Evolutionary conservation across 768 basidiomycete species (phyloP).

Genomic region (Pisolithus microcarpus): DNA sequence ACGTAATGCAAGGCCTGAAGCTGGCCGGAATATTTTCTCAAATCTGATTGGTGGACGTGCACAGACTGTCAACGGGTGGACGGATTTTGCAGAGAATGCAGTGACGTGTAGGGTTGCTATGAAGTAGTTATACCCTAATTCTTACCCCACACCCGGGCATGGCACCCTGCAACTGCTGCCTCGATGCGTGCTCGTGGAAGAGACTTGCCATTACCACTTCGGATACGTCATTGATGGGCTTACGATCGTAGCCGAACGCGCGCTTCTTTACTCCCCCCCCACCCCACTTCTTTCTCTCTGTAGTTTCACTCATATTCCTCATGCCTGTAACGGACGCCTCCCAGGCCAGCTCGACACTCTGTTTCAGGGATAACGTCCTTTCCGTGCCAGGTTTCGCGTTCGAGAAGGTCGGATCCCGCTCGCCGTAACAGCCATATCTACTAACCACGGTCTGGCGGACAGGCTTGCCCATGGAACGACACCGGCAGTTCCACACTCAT

Average conservation of each 20-base stretch:
- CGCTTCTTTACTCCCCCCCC: neutral
- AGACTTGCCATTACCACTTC: neutral
- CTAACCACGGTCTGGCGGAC: conserved; percentile 1
- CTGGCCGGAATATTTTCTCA: no score
- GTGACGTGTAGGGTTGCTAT: no score
- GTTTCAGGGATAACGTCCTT: conserved; percentile 35
- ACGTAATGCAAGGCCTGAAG: no score
- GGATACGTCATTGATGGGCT: neutral
- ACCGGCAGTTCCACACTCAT: conserved; percentile 65
- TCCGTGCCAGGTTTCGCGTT: conserved; percentile 69
- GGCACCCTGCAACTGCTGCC: neutral
- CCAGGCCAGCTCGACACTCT: neutral
- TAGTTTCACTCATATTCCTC: neutral
- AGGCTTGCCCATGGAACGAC: conserved; percentile 65
- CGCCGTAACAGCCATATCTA: neutral
- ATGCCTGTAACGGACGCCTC: neutral
- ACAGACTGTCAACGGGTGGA: no score
- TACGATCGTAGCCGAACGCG: no score
- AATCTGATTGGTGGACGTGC: no score
- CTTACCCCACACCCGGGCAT: no score
- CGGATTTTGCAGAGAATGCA: no score
- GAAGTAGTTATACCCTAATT: no score
- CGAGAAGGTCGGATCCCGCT: conserved; percentile 43
- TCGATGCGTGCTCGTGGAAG: neutral
- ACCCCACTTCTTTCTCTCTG: neutral